Conservation (phyloP, 495 filamentous ascomycete genomes). For the Lichina pygmaea region DNA sequence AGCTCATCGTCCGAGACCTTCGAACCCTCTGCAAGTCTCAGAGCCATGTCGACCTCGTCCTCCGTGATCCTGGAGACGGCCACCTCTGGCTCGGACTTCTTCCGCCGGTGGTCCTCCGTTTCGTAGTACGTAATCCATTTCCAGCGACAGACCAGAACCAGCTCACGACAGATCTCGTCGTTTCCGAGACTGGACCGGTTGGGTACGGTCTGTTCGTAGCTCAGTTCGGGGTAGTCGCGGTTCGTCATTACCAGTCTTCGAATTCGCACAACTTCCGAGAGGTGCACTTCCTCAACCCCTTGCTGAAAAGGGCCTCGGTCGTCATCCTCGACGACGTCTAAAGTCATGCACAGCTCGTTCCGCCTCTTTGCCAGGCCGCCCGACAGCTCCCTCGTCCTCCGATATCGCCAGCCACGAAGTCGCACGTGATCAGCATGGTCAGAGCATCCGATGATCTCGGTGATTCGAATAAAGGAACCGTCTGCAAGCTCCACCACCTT, state of each 20-base stretch:
- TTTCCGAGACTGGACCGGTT: background rate
- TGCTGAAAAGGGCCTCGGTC: slow-evolving; percentile 7
- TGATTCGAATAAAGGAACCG: slow-evolving; percentile 16
- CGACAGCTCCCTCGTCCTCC: slow-evolving; percentile 13
- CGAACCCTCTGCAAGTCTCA: slow-evolving; percentile 3
- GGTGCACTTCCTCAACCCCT: slow-evolving; percentile 16
- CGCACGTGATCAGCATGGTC: slow-evolving; percentile 9
- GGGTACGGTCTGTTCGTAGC: slow-evolving; percentile 8
- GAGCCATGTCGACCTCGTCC: slow-evolving; percentile 5
- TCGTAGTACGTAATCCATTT: slow-evolving; percentile 10
- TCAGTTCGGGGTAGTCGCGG: slow-evolving; percentile 13
- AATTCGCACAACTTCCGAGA: slow-evolving; percentile 10
- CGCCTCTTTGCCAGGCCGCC: slow-evolving; percentile 15
- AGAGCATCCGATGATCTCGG: slow-evolving; percentile 11
- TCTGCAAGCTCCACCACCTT: slow-evolving; percentile 13
- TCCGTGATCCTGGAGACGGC: slow-evolving; percentile 5
- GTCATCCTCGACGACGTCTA: slow-evolving; percentile 19
- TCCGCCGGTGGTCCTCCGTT: slow-evolving; percentile 6
- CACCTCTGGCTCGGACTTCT: slow-evolving; percentile 8
- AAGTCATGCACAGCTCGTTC: slow-evolving; percentile 27
- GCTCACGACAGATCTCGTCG: slow-evolving; percentile 9
- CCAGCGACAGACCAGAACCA: slow-evolving; percentile 14
- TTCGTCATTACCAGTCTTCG: slow-evolving; percentile 26
- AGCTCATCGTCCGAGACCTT: slow-evolving; percentile 5
- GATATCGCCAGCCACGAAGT: slow-evolving; percentile 15